phyloP scores from a whole-genome alignment of 306 rosid species.

The Casuarina cunninghamiana region DNA sequence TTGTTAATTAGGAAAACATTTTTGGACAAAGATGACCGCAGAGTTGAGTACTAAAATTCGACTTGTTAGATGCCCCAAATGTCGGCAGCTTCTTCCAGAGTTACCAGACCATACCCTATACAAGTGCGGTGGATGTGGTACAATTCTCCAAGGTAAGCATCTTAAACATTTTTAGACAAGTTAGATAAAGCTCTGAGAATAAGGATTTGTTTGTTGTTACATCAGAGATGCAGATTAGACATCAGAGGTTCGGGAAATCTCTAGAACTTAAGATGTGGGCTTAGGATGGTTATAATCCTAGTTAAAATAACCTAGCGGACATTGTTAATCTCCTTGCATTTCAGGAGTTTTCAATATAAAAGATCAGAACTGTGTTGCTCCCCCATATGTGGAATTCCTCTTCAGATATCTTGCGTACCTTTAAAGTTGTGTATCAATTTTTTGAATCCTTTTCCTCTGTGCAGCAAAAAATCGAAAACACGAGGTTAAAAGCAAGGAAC shows the following conservation, averaged over 20 bases:
- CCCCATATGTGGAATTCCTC: neutral
- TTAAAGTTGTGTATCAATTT: conserved; percentile 12
- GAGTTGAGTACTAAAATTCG: conserved; percentile 53
- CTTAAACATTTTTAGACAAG: neutral
- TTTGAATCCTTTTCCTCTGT: conserved; percentile 24
- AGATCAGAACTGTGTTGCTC: neutral
- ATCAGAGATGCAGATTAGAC: neutral
- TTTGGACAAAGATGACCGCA: conserved; percentile 46
- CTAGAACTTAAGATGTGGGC: conserved; percentile 15
- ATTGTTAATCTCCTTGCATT: neutral
- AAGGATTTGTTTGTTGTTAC: neutral
- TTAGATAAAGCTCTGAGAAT: neutral
- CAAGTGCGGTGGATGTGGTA: conserved; percentile 82
- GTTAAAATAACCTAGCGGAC: neutral
- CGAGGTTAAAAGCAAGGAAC: conserved; percentile 26
- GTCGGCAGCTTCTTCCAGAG: conserved; percentile 63
- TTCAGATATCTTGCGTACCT: neutral
- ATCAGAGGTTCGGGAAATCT: neutral
- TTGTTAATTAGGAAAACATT: conserved; percentile 20
- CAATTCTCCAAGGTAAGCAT: conserved; percentile 68
- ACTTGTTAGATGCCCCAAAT: conserved; percentile 79
- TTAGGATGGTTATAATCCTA: conserved; percentile 19
- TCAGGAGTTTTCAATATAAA: neutral
- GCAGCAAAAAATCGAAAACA: conserved; percentile 62
- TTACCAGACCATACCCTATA: conserved; percentile 52